Base-by-base conservation (phyloP, 805 yeast species). In the Starmerella floris region DNA sequence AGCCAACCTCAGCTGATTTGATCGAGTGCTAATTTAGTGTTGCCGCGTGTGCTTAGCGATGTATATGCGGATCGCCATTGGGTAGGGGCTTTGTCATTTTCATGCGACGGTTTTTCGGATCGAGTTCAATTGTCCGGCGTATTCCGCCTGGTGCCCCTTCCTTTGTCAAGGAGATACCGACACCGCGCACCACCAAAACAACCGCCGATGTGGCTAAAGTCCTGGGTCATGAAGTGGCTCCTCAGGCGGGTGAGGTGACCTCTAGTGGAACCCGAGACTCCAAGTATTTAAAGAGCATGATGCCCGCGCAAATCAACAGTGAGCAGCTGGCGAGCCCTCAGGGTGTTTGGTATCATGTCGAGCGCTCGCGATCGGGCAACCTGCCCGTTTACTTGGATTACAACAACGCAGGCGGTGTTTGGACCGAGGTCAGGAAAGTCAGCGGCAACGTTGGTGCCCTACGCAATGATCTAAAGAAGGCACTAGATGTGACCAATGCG, bases 341-440 rank as follows among this genome's bases (percentile, higher is more conserved):
- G n/a, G 42, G 43, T 27, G 45, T 39, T 6, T 51, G 54, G 52
- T 53, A 51, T 46, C 23, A 27, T 17, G 43, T 55, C 11, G 44
- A 39, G 30, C 51, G 56, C n/a, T 48, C 55, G 9, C 41, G 55
- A 25, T 35, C 44, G 8, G 84, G 88, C 4, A 76, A 79, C 56
- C 66, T 85, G 57, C 95, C 95, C n/a, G 81, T 84, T 1, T 84
- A 84, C 62, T 67, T 72, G 41, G 83, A 80, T 48, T 60, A 68
- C 48, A 82, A 76, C 57, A 73, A 74, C 46, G 73, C 76, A 21
- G 77, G 75, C 46, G 65, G 67, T 13, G 62, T 68, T n/a, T 71
- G 72, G 53, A 84, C 95, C 0, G 85, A 83, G 56, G 68, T 84
- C 23, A 76, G 81, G 57, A 73, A 74, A 46, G 69, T 84, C 39